Evolutionary conservation across 176 grass and related monocot species (phyloP), one percentile per base, ranked within the genome.

Genomic region (Thinopyrum elongatum): DNA sequence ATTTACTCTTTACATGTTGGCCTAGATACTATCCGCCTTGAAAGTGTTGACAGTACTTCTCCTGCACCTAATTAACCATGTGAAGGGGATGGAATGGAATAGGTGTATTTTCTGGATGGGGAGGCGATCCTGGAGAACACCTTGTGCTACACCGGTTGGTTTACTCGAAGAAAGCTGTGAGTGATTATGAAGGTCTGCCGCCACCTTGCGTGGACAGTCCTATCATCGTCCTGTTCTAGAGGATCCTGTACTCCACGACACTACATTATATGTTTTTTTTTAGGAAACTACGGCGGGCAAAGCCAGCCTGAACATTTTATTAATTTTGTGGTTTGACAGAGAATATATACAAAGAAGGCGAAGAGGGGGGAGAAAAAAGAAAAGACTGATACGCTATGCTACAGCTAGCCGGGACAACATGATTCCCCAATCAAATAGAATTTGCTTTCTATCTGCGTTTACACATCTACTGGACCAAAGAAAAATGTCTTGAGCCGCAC

Each of bases 101-200:
- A 98, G 91, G 91, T 94, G 7, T 94, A 89, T 86, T 90, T 91
- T 81, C 87, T 98, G 55, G 96, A 98, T 74, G 96, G 96, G 22
- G 93, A 93, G 77, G 82, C 90, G 27, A 92, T 94, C 84, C 75
- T 94, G 83, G 93, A 98, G 81, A 86, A 74, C 51, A 38, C 26
- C 66, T 75, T 98, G 87, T 79, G 81, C 64, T 95, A 86, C 28
- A 33, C 92, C 80, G 65, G 81, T 85, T 85, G 68, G 82, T 86
- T 95, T 86, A 86, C 86, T 65, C 73, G 34, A 49, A 92, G 91
- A 71, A 67, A 72, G 77, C 88, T 76, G 51, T 31, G 14, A 41
- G 69, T 74, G 67, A 53, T 89, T 69, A 81, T 94, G 44, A 83
- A 73, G 72, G 39, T 90, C 87, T 92, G 83, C 74, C 70, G 94